Percentiles rank a stretch among this genome's conserved stretches.
Evolutionary conservation across 441 rosid species (phyloP).

Genomic region (Syzygium malaccense): DNA sequence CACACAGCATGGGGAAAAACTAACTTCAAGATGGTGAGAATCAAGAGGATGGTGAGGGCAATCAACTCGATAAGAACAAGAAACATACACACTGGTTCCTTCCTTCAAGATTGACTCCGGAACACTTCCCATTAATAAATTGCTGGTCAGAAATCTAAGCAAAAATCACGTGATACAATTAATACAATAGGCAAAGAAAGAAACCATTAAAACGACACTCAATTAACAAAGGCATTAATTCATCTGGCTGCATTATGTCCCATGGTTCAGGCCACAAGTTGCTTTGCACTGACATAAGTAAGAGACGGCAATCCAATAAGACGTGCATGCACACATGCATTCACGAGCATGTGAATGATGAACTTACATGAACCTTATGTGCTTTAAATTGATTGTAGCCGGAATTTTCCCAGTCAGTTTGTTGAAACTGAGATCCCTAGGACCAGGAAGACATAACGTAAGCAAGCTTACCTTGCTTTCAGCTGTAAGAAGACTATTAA

Average conservation of each 20-base stretch:
- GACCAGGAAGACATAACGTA: neutral
- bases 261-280: neutral
- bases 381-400: slow-evolving; percentile 7
- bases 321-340: neutral
- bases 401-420: slow-evolving; percentile 21
- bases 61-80: neutral
- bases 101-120: neutral
- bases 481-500: neutral
- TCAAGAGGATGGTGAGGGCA: neutral
- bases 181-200: neutral
- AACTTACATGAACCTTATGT: slow-evolving; percentile 19
- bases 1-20: neutral
- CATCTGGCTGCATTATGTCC: neutral
- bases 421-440: slow-evolving; percentile 43
- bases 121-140: slow-evolving; percentile 10
- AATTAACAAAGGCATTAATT: neutral
- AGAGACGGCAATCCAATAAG: neutral
- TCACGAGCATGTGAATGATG: neutral
- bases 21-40: neutral
- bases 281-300: neutral
- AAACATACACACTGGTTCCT: slow-evolving; percentile 17
- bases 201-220: neutral
- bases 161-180: neutral
- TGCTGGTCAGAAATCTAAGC: slow-evolving; percentile 26
- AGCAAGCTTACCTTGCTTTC: neutral